These are phyloP conservation scores for Effrenium voratum DNA, from an alignment of 73 alveolate species.

Conservation along the genomic window DNA sequence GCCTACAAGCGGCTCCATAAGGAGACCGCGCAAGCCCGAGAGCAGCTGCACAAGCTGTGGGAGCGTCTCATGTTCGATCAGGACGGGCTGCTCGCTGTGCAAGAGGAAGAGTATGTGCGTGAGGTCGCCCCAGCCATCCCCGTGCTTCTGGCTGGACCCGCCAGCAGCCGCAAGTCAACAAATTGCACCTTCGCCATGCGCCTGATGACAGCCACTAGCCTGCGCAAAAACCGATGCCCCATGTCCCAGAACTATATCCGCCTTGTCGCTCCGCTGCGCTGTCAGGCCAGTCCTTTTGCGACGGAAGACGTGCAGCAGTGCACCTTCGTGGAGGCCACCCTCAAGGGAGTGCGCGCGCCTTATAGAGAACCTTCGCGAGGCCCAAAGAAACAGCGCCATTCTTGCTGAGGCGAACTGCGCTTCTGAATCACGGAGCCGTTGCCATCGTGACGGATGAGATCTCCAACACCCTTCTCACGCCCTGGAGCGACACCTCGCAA, in stretches of 20 bases:
- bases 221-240: no score
- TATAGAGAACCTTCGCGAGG: neutral
- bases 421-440: neutral
- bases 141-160: neutral
- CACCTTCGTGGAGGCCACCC: conserved; percentile 18
- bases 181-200: neutral
- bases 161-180: neutral
- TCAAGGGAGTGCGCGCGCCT: neutral
- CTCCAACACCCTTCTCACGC: neutral
- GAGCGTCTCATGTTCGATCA: neutral
- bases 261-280: no score
- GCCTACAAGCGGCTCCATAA: no score
- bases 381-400: neutral
- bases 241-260: no score
- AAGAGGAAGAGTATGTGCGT: neutral
- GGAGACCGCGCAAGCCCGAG: no score
- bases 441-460: conserved; percentile 12
- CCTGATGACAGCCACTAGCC: no score
- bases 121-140: neutral
- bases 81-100: neutral
- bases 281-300: neutral
- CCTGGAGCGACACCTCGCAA: neutral
- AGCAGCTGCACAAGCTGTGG: no score
- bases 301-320: neutral
- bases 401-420: neutral